Evolutionary conservation across 2,329 filamentous ascomycete genomes (phyloP), one percentile per base, ranked within the genome.

Genomic region (Sclerotinia spermophila): DNA sequence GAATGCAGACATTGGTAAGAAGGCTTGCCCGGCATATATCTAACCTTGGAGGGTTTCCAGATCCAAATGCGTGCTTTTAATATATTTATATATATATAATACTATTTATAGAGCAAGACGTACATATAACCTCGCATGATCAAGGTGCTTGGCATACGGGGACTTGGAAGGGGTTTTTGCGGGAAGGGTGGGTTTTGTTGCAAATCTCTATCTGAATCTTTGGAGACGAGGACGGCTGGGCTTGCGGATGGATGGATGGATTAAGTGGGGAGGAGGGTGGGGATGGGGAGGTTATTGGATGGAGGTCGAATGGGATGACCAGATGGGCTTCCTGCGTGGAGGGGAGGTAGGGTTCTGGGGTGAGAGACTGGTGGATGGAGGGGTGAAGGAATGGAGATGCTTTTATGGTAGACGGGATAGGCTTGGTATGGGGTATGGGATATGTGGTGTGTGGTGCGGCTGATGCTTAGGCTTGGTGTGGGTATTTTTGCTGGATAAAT

Each of bases 161-260:
- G 5, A 27, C 27, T 27, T 6, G 13, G n/a, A n/a, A 5, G n/a
- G 48, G n/a, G 27, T 53, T n/a, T n/a, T n/a, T 53, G 48, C 24
- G 15, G 48, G 24, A 42, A 42, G 40, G 15, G 40, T 11, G 15
- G 40, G 40, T 66, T 70, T 72, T 73, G 72, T 73, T 73, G 71
- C 71, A 72, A 53, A 35, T 73, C 71, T 68, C 68, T 24, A 10
- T 35, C 48, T 40, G 53, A 53, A 73, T 71, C 35, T 70, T 62
- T 71, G 71, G 71, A 68, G 55, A 51, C 71, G 71, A 73, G 62
- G 13, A 33, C 30, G 19, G 6, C 30, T 55, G 56, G 30, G 51
- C 53, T n/a, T 30, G 48, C 48, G 27, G n/a, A n/a, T 13, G 48
- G 48, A 13, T n/a, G n/a, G n/a, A 7, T 15, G 35, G 35, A 38